These are phyloP conservation scores for Vanrija sp. DNA, from an alignment of 1,284 basidiomycete species.

Conservation along the genomic window DNA sequence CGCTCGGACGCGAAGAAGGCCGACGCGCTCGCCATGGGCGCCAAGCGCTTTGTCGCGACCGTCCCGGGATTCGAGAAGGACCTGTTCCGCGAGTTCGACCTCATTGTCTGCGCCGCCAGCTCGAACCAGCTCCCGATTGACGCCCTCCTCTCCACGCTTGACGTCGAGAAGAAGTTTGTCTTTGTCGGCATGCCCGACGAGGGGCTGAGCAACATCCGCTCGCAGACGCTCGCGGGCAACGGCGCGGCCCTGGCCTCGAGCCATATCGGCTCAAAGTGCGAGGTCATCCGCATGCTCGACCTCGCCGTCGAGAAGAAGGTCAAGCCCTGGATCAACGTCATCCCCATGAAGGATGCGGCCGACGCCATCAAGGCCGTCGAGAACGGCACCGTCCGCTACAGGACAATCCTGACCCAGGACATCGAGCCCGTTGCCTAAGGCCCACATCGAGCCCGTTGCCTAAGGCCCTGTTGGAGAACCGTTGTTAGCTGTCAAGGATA, in stretches of 20 bases:
- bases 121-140: conserved; percentile 50
- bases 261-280: conserved; percentile 62
- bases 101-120: conserved; percentile 59
- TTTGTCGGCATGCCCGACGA: conserved; percentile 54
- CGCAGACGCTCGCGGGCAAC: conserved; percentile 48
- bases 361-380: conserved; percentile 58
- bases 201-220: conserved; percentile 38
- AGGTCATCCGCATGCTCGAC: conserved; percentile 59
- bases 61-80: conserved; percentile 52
- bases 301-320: conserved; percentile 58
- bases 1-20: conserved; percentile 60
- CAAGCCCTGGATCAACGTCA: conserved; percentile 55
- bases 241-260: conserved; percentile 51
- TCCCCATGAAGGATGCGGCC: conserved; percentile 58
- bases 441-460: background rate
- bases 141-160: conserved; percentile 54
- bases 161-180: conserved; percentile 57
- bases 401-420: conserved; percentile 49
- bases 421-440: conserved; percentile 3
- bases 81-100: conserved; percentile 55
- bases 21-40: conserved; percentile 64
- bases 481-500: background rate
- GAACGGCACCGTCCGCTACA: conserved; percentile 57
- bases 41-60: conserved; percentile 55
- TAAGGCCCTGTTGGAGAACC: background rate